Percentiles rank a stretch among this genome's conserved stretches.
Conservation (phyloP, 768 basidiomycete species). For the Leccinum subtestaceum region DNA sequence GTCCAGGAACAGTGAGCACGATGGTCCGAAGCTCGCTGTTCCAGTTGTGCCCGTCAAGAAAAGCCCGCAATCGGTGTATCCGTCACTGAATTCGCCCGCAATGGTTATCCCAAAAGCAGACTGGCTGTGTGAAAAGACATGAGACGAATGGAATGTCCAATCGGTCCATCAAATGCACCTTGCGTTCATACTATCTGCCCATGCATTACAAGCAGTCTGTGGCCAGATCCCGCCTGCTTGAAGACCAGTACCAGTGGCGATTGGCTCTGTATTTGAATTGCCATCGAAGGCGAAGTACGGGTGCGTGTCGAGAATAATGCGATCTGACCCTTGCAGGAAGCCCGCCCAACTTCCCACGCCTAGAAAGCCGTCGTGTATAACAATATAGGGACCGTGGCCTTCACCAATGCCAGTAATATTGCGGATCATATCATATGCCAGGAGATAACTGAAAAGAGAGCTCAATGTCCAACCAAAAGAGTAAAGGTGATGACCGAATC, state of each 20-base stretch:
- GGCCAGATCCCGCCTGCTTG: conserved; percentile 47
- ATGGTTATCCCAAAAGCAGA: conserved; percentile 64
- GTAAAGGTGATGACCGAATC: conserved; percentile 17
- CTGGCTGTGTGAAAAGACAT: conserved; percentile 32
- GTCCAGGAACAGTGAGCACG: conserved; percentile 46
- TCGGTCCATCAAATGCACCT: conserved; percentile 25
- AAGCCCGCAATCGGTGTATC: conserved; percentile 64
- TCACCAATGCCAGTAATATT: conserved; percentile 70
- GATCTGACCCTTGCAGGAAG: conserved; percentile 58
- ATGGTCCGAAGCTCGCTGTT: conserved; percentile 25
- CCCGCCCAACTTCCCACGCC: conserved; percentile 44
- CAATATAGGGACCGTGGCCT: conserved; percentile 56
- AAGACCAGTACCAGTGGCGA: conserved; percentile 32
- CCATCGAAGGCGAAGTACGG: conserved; percentile 64
- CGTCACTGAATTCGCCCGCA: conserved; percentile 75
- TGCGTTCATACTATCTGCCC: conserved; percentile 55
- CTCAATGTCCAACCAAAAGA: not conserved
- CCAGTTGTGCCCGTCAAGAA: conserved; percentile 38
- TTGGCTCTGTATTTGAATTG: conserved; percentile 31
- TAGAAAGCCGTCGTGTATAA: conserved; percentile 63
- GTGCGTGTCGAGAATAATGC: conserved; percentile 62
- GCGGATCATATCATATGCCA: conserved; percentile 63
- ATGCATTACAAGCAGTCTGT: conserved; percentile 49
- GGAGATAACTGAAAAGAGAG: conserved; percentile 45
- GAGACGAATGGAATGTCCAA: not conserved